Base-by-base conservation (phyloP, 2,329 filamentous ascomycete genomes). In the Phyllosticta citribraziliensis region DNA sequence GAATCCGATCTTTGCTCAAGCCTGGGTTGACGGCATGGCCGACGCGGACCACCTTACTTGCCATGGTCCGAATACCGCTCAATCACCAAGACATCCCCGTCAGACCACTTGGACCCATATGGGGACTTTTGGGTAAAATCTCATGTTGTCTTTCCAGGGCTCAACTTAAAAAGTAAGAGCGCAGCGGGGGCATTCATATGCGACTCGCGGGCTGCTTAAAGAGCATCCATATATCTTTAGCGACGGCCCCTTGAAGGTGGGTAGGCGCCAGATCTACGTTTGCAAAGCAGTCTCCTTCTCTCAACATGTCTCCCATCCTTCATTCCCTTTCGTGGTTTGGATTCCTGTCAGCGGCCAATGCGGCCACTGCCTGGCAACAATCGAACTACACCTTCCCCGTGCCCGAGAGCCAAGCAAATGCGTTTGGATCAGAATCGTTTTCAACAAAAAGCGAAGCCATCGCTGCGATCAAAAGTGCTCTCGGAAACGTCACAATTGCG, bases 401-500 rank as follows among this genome's bases (percentile, higher is more conserved):
- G 17, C 57, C 57, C 8, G 52, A 60, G 2, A 55, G 52, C 2
- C 57, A 51, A 5, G n/a, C 25, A 10, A 55, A 52, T 1, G 35
- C 57, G 2, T 60, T 60, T 33, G 40, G 52, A 17, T 20, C 57
- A 20, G n/a, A 33, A 3, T 30, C 54, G 24, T 60, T 50, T 53
- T 51, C 52, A 5, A 11, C 52, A 25, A 60, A 60, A 53, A n/a
- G n/a, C 14, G 57, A 60, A 10, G 57, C 57, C 17, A 52, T 60
- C 5, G 54, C 57, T 2, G 57, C 51, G 2, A 51, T 60, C 35
- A 22, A n/a, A 17, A 33, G 9, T 1, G 57, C 57, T 1, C 57
- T 60, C 1, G 57, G 57, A 10, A 60, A 60, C 14, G 57, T 40
- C 22, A 60, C 57, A 11, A 55, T 60, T n/a, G 57, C 57, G n/a